Conservation (phyloP, 345 rosid species). For the Geranium rotundifolium region DNA sequence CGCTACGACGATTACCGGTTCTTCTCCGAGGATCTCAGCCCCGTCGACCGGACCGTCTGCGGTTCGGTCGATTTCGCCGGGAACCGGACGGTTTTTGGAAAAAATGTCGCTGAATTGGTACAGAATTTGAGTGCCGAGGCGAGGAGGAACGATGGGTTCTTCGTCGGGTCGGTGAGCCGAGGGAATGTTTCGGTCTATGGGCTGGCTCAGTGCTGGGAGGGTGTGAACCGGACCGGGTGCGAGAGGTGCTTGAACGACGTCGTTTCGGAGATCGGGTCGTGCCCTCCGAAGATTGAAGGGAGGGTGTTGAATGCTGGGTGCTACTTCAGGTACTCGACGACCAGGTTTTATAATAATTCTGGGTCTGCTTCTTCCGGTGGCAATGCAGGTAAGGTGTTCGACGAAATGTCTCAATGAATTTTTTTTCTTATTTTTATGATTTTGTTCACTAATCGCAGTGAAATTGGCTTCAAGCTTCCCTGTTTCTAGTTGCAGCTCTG, state of each 20-base stretch:
- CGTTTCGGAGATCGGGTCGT: slow-evolving; percentile 24
- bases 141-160: slow-evolving; percentile 41
- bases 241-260: slow-evolving; percentile 43
- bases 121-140: slow-evolving; percentile 48
- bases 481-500: no score
- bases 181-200: slow-evolving; percentile 63
- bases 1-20: slow-evolving; percentile 72
- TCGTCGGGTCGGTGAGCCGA: slow-evolving; percentile 39
- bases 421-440: background rate
- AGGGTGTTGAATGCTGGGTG: slow-evolving; percentile 37
- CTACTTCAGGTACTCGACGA: slow-evolving; percentile 16
- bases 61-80: slow-evolving; percentile 31
- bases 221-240: slow-evolving; percentile 37
- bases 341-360: slow-evolving; percentile 56
- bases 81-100: slow-evolving; percentile 36
- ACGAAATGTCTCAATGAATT: background rate
- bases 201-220: slow-evolving; percentile 83
- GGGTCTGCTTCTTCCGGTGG: slow-evolving; percentile 15
- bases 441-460: no score
- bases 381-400: slow-evolving; percentile 26
- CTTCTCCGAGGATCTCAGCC: slow-evolving; percentile 41
- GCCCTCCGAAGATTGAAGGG: slow-evolving; percentile 52
- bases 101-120: slow-evolving; percentile 35
- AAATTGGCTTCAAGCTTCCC: no score
- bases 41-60: slow-evolving; percentile 33